Base-by-base conservation (phyloP, 345 rosid genomes). In the Lumnitzera littorea region DNA sequence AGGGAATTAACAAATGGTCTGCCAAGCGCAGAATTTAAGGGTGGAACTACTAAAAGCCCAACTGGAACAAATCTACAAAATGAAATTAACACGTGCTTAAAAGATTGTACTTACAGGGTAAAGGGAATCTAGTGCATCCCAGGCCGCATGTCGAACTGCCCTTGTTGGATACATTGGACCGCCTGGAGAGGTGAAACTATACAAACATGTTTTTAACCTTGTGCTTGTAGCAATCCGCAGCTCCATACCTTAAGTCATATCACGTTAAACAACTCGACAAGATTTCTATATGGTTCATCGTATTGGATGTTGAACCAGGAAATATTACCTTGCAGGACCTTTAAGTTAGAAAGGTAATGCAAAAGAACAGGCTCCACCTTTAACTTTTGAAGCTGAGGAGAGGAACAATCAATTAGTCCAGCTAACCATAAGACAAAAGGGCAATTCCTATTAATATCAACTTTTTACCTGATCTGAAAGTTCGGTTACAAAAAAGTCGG, bases 151-250 rank as follows among this genome's bases (percentile, higher is more conserved):
- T 43, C 96, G 96, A 65, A 95, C 98, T 61, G 79, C 90, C 80
- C 98, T 86, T n/a, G 99, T 88, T 15, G 99, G 99, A 72, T 91
- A 95, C 96, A 95, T 88, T 48, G 96, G 98, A 62, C 96, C 99
- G 14, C 99, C 96, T 0, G 99, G 98, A 53, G 98, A 88, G 29
- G 96, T 91, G 63, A 95, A 95, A 79, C 98, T 95, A 64, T 91
- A 95, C 59, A 95, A 73, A 67, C 98, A 88, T 13, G 96, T 84
- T 78, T 91, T 95, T 54, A 95, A 65, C 75, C 98, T 83, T 51
- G 98, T 95, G 71, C 96, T 88, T 13, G 96, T 88, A 12, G 95
- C 83, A 96, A 95, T 86, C 74, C 99, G 81, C 74, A 95, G 80
- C 76, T 91, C 98, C 81, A 91, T 69, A 50, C 96, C 98, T 91